Conservation (phyloP, 345 rosid species). For the Noccaea caerulescens region DNA sequence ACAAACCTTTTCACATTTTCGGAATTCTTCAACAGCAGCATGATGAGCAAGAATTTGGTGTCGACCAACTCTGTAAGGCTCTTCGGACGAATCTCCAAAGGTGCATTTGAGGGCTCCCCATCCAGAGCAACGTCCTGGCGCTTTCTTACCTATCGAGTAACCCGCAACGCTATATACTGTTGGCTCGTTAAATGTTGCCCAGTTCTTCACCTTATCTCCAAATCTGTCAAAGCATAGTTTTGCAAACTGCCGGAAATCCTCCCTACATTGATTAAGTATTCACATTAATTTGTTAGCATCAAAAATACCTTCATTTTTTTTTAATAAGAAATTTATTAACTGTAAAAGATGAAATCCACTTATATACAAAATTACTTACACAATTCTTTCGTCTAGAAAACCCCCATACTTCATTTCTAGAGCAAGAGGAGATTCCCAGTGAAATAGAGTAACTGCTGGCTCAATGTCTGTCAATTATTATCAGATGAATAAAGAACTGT, state of each 20-base stretch:
- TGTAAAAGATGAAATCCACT: not conserved
- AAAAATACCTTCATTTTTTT: too few relatives aligned
- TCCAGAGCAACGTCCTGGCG: slow-evolving; percentile 39
- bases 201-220: slow-evolving; percentile 43
- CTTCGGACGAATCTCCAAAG: slow-evolving; percentile 33
- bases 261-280: slow-evolving; percentile 12
- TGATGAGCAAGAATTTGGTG: slow-evolving; percentile 42
- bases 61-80: slow-evolving; percentile 36
- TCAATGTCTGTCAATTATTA: slow-evolving; percentile 27
- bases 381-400: slow-evolving; percentile 22
- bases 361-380: slow-evolving; percentile 32
- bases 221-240: slow-evolving; percentile 31
- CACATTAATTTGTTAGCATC: not conserved
- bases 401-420: slow-evolving; percentile 34
- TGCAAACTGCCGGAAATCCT: slow-evolving; percentile 40
- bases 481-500: not conserved
- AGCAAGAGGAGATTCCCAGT: slow-evolving; percentile 44
- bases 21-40: slow-evolving; percentile 43
- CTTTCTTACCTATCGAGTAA: slow-evolving; percentile 37
- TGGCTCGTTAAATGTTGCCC: slow-evolving; percentile 49
- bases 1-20: slow-evolving; percentile 32
- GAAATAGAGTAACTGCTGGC: slow-evolving; percentile 41
- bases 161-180: slow-evolving; percentile 41
- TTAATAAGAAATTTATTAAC: not conserved
- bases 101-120: not conserved